A percentile compares a stretch with the other conserved stretches of the same genome.
These are phyloP conservation scores for Trichoderma lentiforme DNA, from an alignment of 2,329 filamentous ascomycete species.

Conservation along the genomic window DNA sequence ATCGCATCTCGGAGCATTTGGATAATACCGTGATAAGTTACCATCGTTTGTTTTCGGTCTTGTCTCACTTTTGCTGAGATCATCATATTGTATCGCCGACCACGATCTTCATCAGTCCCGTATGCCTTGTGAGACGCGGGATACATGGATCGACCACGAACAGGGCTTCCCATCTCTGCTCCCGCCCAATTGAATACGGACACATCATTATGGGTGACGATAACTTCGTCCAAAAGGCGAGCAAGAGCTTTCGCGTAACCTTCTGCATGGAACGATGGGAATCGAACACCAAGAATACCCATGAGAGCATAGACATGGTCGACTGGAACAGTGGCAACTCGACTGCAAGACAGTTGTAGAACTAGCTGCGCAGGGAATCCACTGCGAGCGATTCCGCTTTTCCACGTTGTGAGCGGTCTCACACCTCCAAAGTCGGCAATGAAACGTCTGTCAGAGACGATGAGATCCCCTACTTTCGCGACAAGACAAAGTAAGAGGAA, in stretches of 20 bases:
- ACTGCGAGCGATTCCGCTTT: background rate
- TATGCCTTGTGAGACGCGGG: constrained; percentile 12
- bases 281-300: constrained; percentile 14
- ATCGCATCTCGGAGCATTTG: background rate
- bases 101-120: background rate
- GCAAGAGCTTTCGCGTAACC: constrained; percentile 7
- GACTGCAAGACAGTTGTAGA: background rate
- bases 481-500: background rate
- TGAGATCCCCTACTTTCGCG: background rate
- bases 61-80: background rate
- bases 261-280: constrained; percentile 9
- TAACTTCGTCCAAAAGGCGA: constrained; percentile 10
- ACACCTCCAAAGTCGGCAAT: background rate
- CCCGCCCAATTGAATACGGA: constrained; percentile 16
- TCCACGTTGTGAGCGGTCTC: background rate
- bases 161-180: constrained; percentile 8
- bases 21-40: background rate
- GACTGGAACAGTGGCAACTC: background rate
- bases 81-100: background rate
- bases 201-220: constrained; percentile 5
- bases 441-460: background rate
- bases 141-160: constrained; percentile 16
- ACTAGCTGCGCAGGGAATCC: background rate
- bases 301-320: constrained; percentile 12
- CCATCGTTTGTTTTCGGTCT: background rate